Base-by-base conservation (phyloP, 257 asterid species). In the Fraxinus quadrangulata region DNA sequence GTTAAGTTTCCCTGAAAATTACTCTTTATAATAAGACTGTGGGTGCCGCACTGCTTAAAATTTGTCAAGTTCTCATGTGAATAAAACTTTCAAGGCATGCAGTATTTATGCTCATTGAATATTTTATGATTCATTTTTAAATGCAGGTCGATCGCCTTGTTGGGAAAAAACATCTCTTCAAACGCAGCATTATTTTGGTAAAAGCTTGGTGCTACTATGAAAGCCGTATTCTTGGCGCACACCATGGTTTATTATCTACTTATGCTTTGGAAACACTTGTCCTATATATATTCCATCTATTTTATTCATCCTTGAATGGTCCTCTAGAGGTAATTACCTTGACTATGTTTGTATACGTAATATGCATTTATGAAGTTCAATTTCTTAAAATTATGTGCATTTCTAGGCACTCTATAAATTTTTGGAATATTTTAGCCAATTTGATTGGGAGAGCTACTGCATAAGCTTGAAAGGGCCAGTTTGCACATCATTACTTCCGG, bases 121-220 rank as follows among this genome's bases (percentile, higher is more conserved):
- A 49, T 75, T 39, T 45, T 13, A 31, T 75, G 71, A 45, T 49
- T 56, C 59, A 45, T 77, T 81, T 79, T 47, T 75, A 47, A 6
- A 74, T 67, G 73, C 90, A 94, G 99, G 95, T 91, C 34, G 96
- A 92, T 84, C 92, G 93, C 73, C 73, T 88, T 83, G 86, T 90
- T 70, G 96, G 92, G 71, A 90, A 86, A 81, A 82, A 90, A 77
- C 96, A 94, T 83, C 88, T 92, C 82, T 94, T 92, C 51, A 94
- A 94, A 70, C 92, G 92, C 19, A 90, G 96, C 85, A 92, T 94
- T 82, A 83, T 94, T 83, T 83, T 94, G 84, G 80, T 89, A 30
- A 94, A 94, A 81, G 82, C 94, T 73, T 94, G 98, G 98, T 92
- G 96, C 84, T 94, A 89, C 71, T 92, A 90, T 39, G 97, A 94